A percentile compares a stretch with the other conserved stretches of the same genome.
Evolutionary conservation across 768 basidiomycete species (phyloP).

Genomic region (Macrolepiota fuliginosa): DNA sequence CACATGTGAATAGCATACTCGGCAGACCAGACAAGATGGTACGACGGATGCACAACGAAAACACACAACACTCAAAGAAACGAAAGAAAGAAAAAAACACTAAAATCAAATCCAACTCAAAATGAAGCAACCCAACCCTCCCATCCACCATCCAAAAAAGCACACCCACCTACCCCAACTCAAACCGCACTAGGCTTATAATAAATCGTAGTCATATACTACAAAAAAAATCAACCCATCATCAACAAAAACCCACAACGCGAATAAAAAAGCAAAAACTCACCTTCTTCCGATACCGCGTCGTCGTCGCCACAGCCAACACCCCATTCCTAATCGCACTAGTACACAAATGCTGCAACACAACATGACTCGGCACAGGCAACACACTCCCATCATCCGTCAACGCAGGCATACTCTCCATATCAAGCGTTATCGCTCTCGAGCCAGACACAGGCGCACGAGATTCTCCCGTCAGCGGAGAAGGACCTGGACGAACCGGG

Average conservation of each 20-base stretch:
- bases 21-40: too few relatives aligned
- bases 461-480: not conserved
- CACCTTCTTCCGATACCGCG: conserved; percentile 90
- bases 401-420: conserved; percentile 39
- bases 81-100: not conserved
- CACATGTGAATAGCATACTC: too few relatives aligned
- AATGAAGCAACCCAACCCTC: not conserved
- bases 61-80: not conserved
- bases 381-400: conserved; percentile 89
- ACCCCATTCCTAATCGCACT: conserved; percentile 95
- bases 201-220: conserved; percentile 85
- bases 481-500: conserved; percentile 1
- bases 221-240: conserved; percentile 12
- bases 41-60: not conserved
- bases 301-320: conserved; percentile 89
- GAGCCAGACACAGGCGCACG: conserved; percentile 22
- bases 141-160: not conserved
- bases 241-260: conserved; percentile 15
- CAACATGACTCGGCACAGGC: conserved; percentile 91
- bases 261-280: conserved; percentile 16
- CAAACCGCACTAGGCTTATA: conserved; percentile 27
- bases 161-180: not conserved
- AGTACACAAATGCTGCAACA: conserved; percentile 91
- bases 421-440: conserved; percentile 32
- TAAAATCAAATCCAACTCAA: not conserved